A percentile compares a stretch with the other conserved stretches of the same genome.
phyloP scores from a whole-genome alignment of 768 basidiomycete genomes.

The Lactarius psammicola region DNA sequence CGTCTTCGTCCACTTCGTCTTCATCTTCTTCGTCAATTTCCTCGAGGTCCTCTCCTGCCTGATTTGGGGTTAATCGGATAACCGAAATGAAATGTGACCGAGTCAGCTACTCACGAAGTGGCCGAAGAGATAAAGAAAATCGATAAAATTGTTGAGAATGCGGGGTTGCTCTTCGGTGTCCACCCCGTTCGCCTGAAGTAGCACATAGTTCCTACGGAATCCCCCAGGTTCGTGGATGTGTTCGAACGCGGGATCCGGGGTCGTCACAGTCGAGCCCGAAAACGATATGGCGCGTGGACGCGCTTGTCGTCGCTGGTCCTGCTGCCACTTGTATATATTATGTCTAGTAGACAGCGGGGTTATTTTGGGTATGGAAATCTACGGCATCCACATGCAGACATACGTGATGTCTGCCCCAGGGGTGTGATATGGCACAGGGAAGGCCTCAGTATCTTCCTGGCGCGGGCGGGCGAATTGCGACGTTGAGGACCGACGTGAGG shows the following conservation, averaged over 20 bases:
- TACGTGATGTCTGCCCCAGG: conserved; percentile 92
- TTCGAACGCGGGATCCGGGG: conserved; percentile 75
- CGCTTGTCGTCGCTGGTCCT: conserved; percentile 59
- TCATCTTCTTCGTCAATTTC: conserved; percentile 63
- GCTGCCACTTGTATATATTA: conserved; percentile 94
- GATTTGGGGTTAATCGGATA: conserved; percentile 14
- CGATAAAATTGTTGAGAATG: conserved; percentile 82
- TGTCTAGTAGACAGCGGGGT: conserved; percentile 47
- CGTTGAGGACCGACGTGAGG: conserved; percentile 32
- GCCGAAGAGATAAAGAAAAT: conserved; percentile 92
- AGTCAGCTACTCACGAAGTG: conserved; percentile 75
- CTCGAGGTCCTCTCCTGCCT: conserved; percentile 88
- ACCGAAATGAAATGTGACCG: conserved; percentile 3
- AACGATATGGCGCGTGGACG: conserved; percentile 73
- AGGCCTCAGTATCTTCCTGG: conserved; percentile 60
- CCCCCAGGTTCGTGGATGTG: conserved; percentile 96
- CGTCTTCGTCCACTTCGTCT: conserved; percentile 39
- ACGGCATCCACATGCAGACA: conserved; percentile 37
- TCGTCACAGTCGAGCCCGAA: conserved; percentile 49
- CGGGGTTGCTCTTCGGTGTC: conserved; percentile 49
- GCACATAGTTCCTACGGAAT: conserved; percentile 86
- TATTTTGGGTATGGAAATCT: neutral
- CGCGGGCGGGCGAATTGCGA: conserved; percentile 32
- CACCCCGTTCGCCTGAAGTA: conserved; percentile 60
- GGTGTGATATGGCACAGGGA: conserved; percentile 86